These are phyloP conservation scores for Pythium myriotylum DNA, from an alignment of 352 stramenopile species.

Conservation along the genomic window DNA sequence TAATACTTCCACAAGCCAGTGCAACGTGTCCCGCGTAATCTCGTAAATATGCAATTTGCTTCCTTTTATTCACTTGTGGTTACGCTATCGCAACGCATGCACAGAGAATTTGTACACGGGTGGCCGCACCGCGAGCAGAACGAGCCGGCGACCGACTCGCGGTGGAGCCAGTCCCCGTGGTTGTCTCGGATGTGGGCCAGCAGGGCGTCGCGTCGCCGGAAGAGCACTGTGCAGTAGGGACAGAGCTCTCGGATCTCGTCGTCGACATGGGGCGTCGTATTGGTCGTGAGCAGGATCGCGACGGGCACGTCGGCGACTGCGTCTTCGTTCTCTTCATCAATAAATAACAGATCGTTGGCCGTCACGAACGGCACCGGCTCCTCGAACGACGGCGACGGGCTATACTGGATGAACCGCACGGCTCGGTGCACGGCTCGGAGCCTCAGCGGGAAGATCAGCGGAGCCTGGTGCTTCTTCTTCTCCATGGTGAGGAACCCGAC, in stretches of 20 bases:
- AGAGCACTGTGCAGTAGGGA: slow-evolving; percentile 26
- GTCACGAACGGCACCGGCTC: slow-evolving; percentile 32
- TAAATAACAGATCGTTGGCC: slow-evolving; percentile 30
- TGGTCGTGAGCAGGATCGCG: slow-evolving; percentile 21
- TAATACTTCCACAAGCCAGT: too few species aligned
- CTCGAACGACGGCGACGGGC: slow-evolving; percentile 17
- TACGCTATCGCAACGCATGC: slow-evolving; percentile 12
- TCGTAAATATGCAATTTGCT: slow-evolving; percentile 2
- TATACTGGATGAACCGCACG: slow-evolving; percentile 17
- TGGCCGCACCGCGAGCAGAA: slow-evolving; percentile 25
- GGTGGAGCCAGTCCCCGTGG: slow-evolving; percentile 31
- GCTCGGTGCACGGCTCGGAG: slow-evolving; percentile 31
- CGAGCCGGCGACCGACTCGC: slow-evolving; percentile 25
- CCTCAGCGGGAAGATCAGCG: slow-evolving; percentile 35
- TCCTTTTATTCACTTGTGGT: neutral
- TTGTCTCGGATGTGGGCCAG: slow-evolving; percentile 30
- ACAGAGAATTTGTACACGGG: slow-evolving; percentile 14
- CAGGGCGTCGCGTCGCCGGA: slow-evolving; percentile 22
- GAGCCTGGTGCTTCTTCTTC: slow-evolving; percentile 37
- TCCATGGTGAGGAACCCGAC: slow-evolving; percentile 40
- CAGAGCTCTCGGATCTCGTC: slow-evolving; percentile 24
- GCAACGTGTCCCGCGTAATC: too few species aligned
- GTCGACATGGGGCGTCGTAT: slow-evolving; percentile 6
- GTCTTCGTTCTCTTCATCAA: slow-evolving; percentile 26
- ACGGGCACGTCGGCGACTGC: slow-evolving; percentile 23